These are phyloP conservation scores for Trypanosoma lewisi DNA, from an alignment of 208 protist species.

Conservation along the genomic window DNA sequence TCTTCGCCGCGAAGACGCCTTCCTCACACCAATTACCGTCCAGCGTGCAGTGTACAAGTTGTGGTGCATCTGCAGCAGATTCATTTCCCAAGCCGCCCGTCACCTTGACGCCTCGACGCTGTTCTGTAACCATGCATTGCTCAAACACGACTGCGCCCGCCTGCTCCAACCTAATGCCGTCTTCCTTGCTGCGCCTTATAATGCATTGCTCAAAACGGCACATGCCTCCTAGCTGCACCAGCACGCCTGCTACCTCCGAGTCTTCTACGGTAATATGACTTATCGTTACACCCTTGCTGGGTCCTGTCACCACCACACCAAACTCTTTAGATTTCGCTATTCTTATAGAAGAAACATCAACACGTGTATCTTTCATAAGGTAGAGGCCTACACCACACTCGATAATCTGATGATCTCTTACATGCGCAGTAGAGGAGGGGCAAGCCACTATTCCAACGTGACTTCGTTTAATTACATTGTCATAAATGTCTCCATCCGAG, in stretches of 20 bases:
- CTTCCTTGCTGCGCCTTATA: slow-evolving; percentile 5
- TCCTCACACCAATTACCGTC: slow-evolving; percentile 17
- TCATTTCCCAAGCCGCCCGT: background rate
- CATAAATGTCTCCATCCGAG: slow-evolving; percentile 13
- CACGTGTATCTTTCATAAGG: slow-evolving; percentile 15
- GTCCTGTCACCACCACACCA: slow-evolving; percentile 30
- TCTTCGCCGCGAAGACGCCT: slow-evolving; percentile 3
- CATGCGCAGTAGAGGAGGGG: background rate
- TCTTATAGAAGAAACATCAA: slow-evolving; percentile 4
- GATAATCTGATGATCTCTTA: slow-evolving; percentile 9
- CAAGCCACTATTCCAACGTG: slow-evolving; percentile 16
- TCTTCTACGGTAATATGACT: slow-evolving; percentile 17
- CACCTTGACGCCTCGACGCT: slow-evolving; percentile 4
- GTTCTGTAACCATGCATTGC: slow-evolving; percentile 19
- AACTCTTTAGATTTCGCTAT: slow-evolving; percentile 21
- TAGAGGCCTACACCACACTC: slow-evolving; percentile 30
- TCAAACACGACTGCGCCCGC: slow-evolving; percentile 21
- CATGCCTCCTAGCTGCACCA: slow-evolving; percentile 15
- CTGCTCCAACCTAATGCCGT: slow-evolving; percentile 12
- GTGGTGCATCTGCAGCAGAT: background rate
- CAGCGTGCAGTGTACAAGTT: slow-evolving; percentile 23
- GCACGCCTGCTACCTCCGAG: slow-evolving; percentile 23
- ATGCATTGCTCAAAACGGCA: slow-evolving; percentile 27
- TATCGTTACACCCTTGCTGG: slow-evolving; percentile 14
- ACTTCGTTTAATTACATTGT: slow-evolving; percentile 19